These are phyloP conservation scores for Candida frijolesensis DNA, from an alignment of 1,139 yeast species.

Conservation along the genomic window DNA sequence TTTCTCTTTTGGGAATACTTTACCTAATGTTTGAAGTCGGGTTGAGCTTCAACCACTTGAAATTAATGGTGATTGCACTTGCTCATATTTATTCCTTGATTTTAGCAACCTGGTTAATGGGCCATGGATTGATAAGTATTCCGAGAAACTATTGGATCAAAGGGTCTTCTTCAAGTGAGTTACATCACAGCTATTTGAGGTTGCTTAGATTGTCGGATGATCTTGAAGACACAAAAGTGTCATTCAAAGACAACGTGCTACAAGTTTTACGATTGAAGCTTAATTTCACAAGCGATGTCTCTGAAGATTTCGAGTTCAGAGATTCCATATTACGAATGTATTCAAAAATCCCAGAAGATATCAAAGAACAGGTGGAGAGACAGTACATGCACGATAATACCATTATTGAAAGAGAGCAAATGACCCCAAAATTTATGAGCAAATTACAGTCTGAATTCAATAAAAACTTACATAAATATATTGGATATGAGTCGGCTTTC, in stretches of 20 bases:
- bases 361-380: slow-evolving; percentile 37
- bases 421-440: slow-evolving; percentile 36
- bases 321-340: slow-evolving; percentile 46
- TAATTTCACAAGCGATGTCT: slow-evolving; percentile 35
- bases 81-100: slow-evolving; percentile 80
- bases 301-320: slow-evolving; percentile 34
- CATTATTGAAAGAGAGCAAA: slow-evolving; percentile 35
- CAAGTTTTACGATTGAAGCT: slow-evolving; percentile 54
- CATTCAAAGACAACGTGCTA: slow-evolving; percentile 64
- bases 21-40: slow-evolving; percentile 68
- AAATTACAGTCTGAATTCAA: slow-evolving; percentile 42
- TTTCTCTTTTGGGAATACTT: slow-evolving; percentile 55
- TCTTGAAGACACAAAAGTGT: slow-evolving; percentile 64
- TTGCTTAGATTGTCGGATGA: slow-evolving; percentile 63
- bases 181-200: slow-evolving; percentile 49
- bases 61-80: slow-evolving; percentile 70
- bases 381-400: slow-evolving; percentile 28
- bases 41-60: slow-evolving; percentile 56
- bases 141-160: slow-evolving; percentile 62
- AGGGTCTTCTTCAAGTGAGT: slow-evolving; percentile 42
- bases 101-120: slow-evolving; percentile 81
- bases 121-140: slow-evolving; percentile 72
- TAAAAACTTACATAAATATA: slow-evolving; percentile 36
- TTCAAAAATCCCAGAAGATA: slow-evolving; percentile 36
- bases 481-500: slow-evolving; percentile 47